Percentiles rank a stretch among this genome's conserved stretches.
Evolutionary conservation across 805 yeast genomes (phyloP).

Genomic region (Candida takata): DNA sequence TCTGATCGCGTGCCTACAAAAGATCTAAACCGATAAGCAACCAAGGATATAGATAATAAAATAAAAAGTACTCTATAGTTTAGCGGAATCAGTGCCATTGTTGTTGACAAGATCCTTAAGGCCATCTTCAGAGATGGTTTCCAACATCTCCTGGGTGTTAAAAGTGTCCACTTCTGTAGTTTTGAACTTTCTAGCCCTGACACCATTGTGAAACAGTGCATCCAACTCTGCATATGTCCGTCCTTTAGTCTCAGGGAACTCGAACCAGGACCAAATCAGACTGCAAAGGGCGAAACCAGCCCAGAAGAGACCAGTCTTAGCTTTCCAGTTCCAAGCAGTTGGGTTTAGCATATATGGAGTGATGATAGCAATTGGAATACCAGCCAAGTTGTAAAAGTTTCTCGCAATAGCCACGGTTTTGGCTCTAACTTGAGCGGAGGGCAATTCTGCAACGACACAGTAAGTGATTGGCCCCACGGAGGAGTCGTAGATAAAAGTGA

Average conservation of each 20-base stretch:
- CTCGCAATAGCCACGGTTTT: constrained; percentile 33
- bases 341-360: constrained; percentile 43
- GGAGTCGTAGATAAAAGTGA: constrained; percentile 29
- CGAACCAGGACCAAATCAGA: constrained; percentile 38
- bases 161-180: constrained; percentile 16
- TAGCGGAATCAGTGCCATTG: neutral
- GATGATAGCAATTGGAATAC: constrained; percentile 30
- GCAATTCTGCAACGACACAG: constrained; percentile 32
- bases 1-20: no score
- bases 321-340: constrained; percentile 35
- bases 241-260: constrained; percentile 49
- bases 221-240: constrained; percentile 54
- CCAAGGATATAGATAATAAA: neutral
- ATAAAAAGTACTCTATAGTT: no score
- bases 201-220: constrained; percentile 33
- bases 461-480: constrained; percentile 36
- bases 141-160: constrained; percentile 16
- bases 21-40: no score
- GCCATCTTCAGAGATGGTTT: constrained; percentile 6
- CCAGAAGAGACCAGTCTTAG: constrained; percentile 39
- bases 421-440: constrained; percentile 33
- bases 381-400: constrained; percentile 26
- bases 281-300: constrained; percentile 30
- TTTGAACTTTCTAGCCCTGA: constrained; percentile 28
- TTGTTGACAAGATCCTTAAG: neutral